Base-by-base conservation (phyloP, 257 asterid genomes). In the Handroanthus guayacan region DNA sequence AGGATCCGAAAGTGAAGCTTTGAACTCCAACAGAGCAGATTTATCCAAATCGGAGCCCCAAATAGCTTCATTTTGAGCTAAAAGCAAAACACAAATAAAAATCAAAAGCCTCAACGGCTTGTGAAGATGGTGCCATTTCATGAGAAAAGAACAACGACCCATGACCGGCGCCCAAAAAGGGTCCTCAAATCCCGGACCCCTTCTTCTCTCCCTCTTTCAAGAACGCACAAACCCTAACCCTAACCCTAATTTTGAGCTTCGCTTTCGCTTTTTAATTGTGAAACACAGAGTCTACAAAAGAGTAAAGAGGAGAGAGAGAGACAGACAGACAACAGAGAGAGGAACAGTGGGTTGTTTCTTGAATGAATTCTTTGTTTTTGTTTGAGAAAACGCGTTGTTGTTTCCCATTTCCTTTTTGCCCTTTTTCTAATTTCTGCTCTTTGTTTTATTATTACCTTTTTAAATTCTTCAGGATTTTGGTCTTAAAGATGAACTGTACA, bases 11-110 rank as follows among this genome's bases (percentile, higher is more conserved):
- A 91, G 34, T 36, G 87, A 82, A 44, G 80, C 82, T 78, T 87
- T 91, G 76, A 89, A 78, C 81, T 84, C 92, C 86, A 91, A 60
- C 5, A 91, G 91, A 11, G 91, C 91, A 72, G 94, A 84, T 85
- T 84, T 85, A 76, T 91, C 97, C 43, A 80, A 77, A 84, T 86
- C 91, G 51, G 82, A 75, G 39, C 81, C 81, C 57, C 37, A 75
- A 75, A 69, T 84, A 3, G 75, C 82, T 43, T 48, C 81, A 36
- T 43, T 78, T 62, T 69, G 81, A 80, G 86, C 84, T 63, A 78
- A 63, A 41, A 83, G 55, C 66, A 86, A 54, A 67, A 81, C 79
- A 74, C 77, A 84, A 13, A 88, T 60, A 76, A 84, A 71, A 78
- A 87, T 80, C 67, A 81, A 64, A 31, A 89, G 85, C 88, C 86